Conservation (phyloP, 1,284 basidiomycete genomes). For the Ustilago curta region DNA sequence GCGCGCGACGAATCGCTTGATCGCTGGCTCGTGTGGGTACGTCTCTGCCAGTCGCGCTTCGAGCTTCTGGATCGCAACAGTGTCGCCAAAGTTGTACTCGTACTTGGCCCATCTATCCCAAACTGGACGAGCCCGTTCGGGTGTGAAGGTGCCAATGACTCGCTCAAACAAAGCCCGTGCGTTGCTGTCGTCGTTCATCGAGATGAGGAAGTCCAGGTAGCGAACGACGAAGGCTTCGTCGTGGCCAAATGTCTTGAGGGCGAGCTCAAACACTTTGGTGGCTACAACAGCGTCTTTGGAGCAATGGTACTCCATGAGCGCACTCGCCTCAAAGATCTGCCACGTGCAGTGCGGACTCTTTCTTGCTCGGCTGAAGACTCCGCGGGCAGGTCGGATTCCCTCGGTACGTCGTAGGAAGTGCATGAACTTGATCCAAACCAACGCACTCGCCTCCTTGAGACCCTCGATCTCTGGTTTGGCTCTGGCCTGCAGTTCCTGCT, state of each 20-base stretch:
- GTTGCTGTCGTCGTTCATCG: slow-evolving; percentile 94
- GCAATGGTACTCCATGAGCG: slow-evolving; percentile 94
- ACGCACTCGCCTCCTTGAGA: slow-evolving; percentile 71
- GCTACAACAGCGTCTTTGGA: slow-evolving; percentile 87
- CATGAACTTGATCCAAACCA: slow-evolving; percentile 86
- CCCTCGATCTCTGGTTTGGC: slow-evolving; percentile 72
- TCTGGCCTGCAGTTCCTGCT: slow-evolving; percentile 63
- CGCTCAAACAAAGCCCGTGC: slow-evolving; percentile 95
- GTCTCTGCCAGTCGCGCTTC: slow-evolving; percentile 87
- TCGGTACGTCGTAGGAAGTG: slow-evolving; percentile 87
- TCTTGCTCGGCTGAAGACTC: slow-evolving; percentile 85
- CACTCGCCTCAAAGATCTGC: slow-evolving; percentile 90
- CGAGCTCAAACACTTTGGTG: slow-evolving; percentile 92
- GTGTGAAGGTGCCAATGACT: slow-evolving; percentile 80
- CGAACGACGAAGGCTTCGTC: slow-evolving; percentile 82
- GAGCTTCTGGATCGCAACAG: slow-evolving; percentile 87
- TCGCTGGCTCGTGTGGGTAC: slow-evolving; percentile 86
- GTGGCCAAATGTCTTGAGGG: slow-evolving; percentile 84
- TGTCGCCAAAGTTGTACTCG: slow-evolving; percentile 93
- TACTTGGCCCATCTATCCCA: slow-evolving; percentile 97
- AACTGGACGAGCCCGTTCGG: slow-evolving; percentile 83
- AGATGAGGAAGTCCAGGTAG: slow-evolving; percentile 92
- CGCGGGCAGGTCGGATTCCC: slow-evolving; percentile 81
- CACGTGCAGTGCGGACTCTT: slow-evolving; percentile 87
- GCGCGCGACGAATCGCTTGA: slow-evolving; percentile 90